Conservation (phyloP, 352 stramenopile genomes). For the Blastocystis sp. region DNA sequence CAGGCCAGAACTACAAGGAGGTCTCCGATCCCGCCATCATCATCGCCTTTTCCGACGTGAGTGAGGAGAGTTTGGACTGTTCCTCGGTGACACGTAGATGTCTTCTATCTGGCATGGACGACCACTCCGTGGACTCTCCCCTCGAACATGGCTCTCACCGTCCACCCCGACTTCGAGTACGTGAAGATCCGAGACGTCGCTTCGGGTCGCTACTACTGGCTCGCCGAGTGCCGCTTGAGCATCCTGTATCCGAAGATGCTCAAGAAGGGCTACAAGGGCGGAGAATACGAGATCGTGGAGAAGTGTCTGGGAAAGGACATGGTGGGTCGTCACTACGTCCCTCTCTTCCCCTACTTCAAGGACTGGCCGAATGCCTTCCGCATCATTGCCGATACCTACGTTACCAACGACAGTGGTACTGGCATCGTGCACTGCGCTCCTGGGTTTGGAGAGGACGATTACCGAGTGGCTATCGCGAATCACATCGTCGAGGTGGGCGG, state of each 20-base stretch:
- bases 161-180: conserved; percentile 91
- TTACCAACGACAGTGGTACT: conserved; percentile 86
- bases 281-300: conserved; percentile 79
- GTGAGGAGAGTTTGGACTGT: conserved; percentile 66
- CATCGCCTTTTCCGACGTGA: conserved; percentile 80
- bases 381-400: conserved; percentile 92
- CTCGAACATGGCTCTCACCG: conserved; percentile 93
- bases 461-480: conserved; percentile 91
- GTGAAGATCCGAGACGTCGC: conserved; percentile 90
- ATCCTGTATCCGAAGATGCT: conserved; percentile 93
- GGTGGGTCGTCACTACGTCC: conserved; percentile 89
- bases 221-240: conserved; percentile 82
- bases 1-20: conserved; percentile 97
- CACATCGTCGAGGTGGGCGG: conserved; percentile 86
- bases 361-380: conserved; percentile 82
- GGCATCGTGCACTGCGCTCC: conserved; percentile 96
- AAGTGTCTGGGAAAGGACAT: conserved; percentile 83
- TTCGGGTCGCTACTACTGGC: conserved; percentile 82
- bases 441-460: conserved; percentile 99
- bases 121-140: conserved; percentile 99
- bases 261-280: conserved; percentile 85
- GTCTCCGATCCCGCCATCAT: conserved; percentile 93
- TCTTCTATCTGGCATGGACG: conserved; percentile 87
- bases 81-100: conserved; percentile 40
- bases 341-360: conserved; percentile 90